phyloP scores from a whole-genome alignment of 768 basidiomycete genomes.

The Lepiota subincarnata region DNA sequence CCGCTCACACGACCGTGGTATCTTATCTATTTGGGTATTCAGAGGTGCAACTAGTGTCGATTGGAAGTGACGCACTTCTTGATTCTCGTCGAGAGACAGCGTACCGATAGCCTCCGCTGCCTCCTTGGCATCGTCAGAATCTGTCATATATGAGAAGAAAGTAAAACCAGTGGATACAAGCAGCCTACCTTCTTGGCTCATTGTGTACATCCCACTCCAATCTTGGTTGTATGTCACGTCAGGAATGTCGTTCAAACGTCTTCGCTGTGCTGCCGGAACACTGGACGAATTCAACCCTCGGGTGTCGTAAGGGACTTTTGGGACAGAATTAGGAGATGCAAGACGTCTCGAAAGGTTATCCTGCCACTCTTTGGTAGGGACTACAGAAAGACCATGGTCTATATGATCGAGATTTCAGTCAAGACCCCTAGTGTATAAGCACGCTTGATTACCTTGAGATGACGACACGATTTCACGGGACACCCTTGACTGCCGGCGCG shows the following conservation, averaged over 20 bases:
- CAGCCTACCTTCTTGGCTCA: slow-evolving; percentile 35
- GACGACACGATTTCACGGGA: slow-evolving; percentile 80
- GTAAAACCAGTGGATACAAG: background rate
- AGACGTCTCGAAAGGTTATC: slow-evolving; percentile 61
- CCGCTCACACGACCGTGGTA: slow-evolving; percentile 81
- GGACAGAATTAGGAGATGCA: slow-evolving; percentile 21
- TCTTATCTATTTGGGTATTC: slow-evolving; percentile 52
- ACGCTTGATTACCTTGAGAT: slow-evolving; percentile 41
- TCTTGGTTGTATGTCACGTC: slow-evolving; percentile 30
- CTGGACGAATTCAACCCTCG: slow-evolving; percentile 15
- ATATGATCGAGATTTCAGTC: slow-evolving; percentile 4
- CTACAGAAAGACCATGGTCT: slow-evolving; percentile 58
- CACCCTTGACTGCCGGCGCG: slow-evolving; percentile 69
- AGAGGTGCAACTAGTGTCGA: background rate
- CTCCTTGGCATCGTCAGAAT: slow-evolving; percentile 38
- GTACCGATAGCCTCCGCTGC: slow-evolving; percentile 60
- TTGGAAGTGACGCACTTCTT: slow-evolving; percentile 45
- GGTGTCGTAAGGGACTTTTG: slow-evolving; percentile 19
- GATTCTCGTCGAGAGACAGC: slow-evolving; percentile 71
- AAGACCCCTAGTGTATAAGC: background rate
- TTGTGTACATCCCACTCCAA: slow-evolving; percentile 59
- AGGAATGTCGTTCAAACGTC: slow-evolving; percentile 37
- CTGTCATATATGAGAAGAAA: slow-evolving; percentile 2
- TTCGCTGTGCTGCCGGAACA: slow-evolving; percentile 33
- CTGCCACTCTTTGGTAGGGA: slow-evolving; percentile 77